Evolutionary conservation across 352 stramenopile species (phyloP).

Genomic region (Phytophthora syringae): DNA sequence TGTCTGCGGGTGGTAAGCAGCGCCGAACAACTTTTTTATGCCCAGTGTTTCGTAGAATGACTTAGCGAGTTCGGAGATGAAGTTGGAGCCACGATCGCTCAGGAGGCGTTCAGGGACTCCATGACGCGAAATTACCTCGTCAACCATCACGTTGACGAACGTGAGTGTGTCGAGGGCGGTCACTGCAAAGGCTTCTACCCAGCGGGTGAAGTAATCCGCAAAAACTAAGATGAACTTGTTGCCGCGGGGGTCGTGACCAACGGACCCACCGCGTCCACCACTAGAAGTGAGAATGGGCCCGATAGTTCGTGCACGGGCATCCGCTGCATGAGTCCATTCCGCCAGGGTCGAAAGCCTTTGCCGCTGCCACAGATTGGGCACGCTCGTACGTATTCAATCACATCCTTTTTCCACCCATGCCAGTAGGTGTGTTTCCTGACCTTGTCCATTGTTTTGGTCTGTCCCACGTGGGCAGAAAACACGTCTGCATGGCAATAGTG

Average conservation of each 20-base stretch:
- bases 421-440: neutral
- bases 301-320: no score
- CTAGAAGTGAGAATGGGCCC: no score
- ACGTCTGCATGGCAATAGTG: neutral
- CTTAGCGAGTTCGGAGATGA: neutral
- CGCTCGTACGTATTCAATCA: no score
- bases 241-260: no score
- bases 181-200: no score
- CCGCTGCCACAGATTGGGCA: neutral
- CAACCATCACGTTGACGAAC: no score
- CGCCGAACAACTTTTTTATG: neutral
- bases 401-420: neutral
- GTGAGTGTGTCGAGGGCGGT: no score
- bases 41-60: no score
- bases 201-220: no score
- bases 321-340: neutral
- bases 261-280: no score
- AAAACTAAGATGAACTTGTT: no score
- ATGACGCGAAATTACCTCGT: neutral
- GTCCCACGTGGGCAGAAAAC: neutral
- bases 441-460: neutral
- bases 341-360: neutral
- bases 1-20: neutral
- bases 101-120: neutral
- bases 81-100: neutral